Conservation (phyloP, 2,329 filamentous ascomycete genomes). For the Phialemoniopsis sp. region DNA sequence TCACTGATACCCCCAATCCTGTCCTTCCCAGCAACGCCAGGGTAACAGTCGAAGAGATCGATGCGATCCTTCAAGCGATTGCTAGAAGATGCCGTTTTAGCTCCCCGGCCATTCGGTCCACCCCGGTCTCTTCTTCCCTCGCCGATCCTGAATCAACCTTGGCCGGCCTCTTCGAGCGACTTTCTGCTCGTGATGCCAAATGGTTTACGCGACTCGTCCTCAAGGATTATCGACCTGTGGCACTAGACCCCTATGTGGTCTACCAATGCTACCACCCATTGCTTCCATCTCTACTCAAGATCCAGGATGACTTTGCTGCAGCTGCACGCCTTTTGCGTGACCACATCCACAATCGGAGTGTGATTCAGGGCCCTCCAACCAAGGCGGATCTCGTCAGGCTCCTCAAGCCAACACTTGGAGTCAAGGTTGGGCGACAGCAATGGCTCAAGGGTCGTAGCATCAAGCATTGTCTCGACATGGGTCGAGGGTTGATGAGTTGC, state of each 20-base stretch:
- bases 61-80: slow-evolving; percentile 58
- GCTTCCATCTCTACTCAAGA: slow-evolving; percentile 64
- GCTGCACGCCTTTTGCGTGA: slow-evolving; percentile 52
- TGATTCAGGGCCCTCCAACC: slow-evolving; percentile 12
- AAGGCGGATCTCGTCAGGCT: slow-evolving; percentile 19
- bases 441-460: slow-evolving; percentile 68
- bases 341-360: slow-evolving; percentile 14
- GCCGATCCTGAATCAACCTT: slow-evolving; percentile 39
- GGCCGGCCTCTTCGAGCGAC: slow-evolving; percentile 50
- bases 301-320: slow-evolving; percentile 63
- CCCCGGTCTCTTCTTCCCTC: slow-evolving; percentile 12
- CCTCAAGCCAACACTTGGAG: slow-evolving; percentile 50
- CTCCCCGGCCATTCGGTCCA: slow-evolving; percentile 52
- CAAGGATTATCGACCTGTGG: slow-evolving; percentile 68
- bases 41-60: slow-evolving; percentile 70
- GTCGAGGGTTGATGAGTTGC: slow-evolving; percentile 60
- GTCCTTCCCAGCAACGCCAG: slow-evolving; percentile 20
- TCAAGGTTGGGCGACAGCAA: slow-evolving; percentile 60
- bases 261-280: slow-evolving; percentile 62
- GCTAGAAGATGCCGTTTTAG: slow-evolving; percentile 70
- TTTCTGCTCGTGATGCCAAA: slow-evolving; percentile 70
- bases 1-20: slow-evolving; percentile 52
- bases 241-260: slow-evolving; percentile 52
- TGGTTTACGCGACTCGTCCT: slow-evolving; percentile 82
- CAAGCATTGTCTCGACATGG: slow-evolving; percentile 68